Conservation (phyloP, 148 eudicot species). For the Dianthus caryophyllus region DNA sequence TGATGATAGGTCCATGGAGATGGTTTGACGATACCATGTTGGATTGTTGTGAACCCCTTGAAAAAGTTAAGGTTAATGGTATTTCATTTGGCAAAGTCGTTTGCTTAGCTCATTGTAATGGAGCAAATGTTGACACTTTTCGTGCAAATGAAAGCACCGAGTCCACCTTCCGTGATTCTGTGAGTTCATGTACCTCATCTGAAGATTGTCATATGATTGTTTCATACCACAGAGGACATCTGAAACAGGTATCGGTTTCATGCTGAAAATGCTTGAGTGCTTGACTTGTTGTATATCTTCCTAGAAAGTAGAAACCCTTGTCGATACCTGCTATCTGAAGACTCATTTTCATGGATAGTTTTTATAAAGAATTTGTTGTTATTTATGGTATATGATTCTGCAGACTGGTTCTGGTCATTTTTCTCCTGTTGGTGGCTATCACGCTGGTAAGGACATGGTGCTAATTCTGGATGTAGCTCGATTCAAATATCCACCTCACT, state of each 20-base stretch:
- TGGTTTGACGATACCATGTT: constrained; percentile 55
- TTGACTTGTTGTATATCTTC: background rate
- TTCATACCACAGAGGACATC: constrained; percentile 38
- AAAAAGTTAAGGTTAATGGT: constrained; percentile 38
- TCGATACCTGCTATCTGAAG: background rate
- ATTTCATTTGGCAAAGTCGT: constrained; percentile 46
- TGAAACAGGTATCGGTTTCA: constrained; percentile 37
- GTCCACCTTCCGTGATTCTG: constrained; percentile 28
- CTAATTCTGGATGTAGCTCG: constrained; percentile 56
- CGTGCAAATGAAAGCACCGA: constrained; percentile 39
- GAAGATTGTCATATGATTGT: constrained; percentile 41
- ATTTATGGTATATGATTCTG: background rate
- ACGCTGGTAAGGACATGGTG: constrained; percentile 43
- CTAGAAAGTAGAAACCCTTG: background rate
- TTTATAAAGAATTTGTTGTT: no score
- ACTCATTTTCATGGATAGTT: no score
- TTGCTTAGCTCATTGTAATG: constrained; percentile 48
- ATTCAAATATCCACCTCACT: constrained; percentile 52
- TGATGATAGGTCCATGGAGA: constrained; percentile 47
- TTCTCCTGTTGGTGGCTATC: constrained; percentile 53
- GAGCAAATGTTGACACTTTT: constrained; percentile 43
- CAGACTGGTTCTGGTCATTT: constrained; percentile 56
- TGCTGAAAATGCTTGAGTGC: background rate
- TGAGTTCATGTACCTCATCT: constrained; percentile 36
- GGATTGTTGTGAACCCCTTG: constrained; percentile 53